Percentiles rank a stretch among this genome's conserved stretches.
Conservation (phyloP, 495 filamentous ascomycete genomes). For the Aspergillus heteromorphus region DNA sequence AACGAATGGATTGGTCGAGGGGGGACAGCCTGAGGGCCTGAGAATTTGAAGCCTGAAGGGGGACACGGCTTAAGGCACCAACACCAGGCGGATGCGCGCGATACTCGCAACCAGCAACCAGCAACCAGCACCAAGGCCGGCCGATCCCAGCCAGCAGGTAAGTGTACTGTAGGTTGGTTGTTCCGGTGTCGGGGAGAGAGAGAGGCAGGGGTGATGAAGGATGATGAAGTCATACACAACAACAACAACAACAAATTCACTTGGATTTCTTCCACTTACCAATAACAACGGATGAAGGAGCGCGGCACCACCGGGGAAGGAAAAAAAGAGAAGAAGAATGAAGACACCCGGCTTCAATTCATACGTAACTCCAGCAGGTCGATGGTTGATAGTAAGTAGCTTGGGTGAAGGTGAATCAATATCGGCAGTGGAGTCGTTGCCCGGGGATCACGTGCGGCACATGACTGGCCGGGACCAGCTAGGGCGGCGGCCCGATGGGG, state of each 20-base stretch:
- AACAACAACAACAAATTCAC: too few relatives aligned
- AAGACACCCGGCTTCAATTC: neutral
- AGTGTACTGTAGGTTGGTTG: too few relatives aligned
- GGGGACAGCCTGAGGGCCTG: constrained; percentile 22
- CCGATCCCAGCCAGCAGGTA: too few relatives aligned
- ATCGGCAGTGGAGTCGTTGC: neutral
- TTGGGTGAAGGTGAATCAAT: too few relatives aligned
- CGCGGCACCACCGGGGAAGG: neutral
- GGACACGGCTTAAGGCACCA: constrained; percentile 12
- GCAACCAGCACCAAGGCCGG: too few relatives aligned
- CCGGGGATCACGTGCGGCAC: constrained; percentile 9
- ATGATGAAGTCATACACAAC: neutral
- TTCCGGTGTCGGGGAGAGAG: constrained; percentile 10
- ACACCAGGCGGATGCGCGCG: too few relatives aligned
- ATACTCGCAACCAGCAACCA: too few relatives aligned
- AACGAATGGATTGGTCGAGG: too few relatives aligned
- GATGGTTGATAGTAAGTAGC: too few relatives aligned
- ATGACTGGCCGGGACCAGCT: constrained; percentile 4
- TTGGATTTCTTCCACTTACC: neutral
- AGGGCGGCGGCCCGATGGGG: neutral
- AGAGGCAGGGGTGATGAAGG: neutral
- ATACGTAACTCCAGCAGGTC: neutral
- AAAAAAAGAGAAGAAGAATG: neutral
- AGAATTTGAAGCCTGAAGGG: too few relatives aligned
- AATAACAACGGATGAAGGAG: neutral